Base-by-base conservation (phyloP, 1,284 basidiomycete genomes). In the Puccinia coronata region DNA sequence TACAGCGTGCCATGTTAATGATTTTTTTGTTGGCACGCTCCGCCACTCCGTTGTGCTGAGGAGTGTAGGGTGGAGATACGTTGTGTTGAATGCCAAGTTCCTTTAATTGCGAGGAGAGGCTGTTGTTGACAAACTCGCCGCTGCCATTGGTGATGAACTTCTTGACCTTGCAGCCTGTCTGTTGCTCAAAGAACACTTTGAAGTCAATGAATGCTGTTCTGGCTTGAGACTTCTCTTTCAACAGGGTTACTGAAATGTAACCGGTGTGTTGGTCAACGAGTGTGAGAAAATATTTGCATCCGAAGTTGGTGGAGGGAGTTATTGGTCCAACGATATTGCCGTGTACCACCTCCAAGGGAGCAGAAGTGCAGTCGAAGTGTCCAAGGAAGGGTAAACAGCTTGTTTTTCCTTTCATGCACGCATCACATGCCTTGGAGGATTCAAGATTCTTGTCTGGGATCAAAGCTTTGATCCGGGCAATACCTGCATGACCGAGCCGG, bases 41-140 rank as follows among this genome's bases (percentile, higher is more conserved):
- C n/a, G n/a, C n/a, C n/a, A 61, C 9, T 11, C 59, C 59, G 20
- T 61, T 61, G 59, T 61, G 59, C n/a, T 61, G 59, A n/a, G n/a
- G 59, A 31, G 28, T 59, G 16, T 59, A 59, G 3, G 57, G 57
- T 14, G 55, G 55, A 8, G 18, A n/a, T n/a, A n/a, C n/a, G n/a
- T n/a, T n/a, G n/a, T n/a, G n/a, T n/a, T n/a, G n/a, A n/a, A n/a
- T n/a, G n/a, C n/a, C n/a, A n/a, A n/a, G n/a, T n/a, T n/a, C n/a
- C n/a, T n/a, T n/a, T n/a, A n/a, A n/a, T n/a, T n/a, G n/a, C n/a
- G n/a, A n/a, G n/a, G n/a, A n/a, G n/a, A n/a, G n/a, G n/a, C n/a
- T n/a, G n/a, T n/a, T n/a, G n/a, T n/a, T n/a, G n/a, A n/a, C n/a
- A n/a, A n/a, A n/a, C n/a, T n/a, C n/a, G n/a, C n/a, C n/a, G n/a